Evolutionary conservation across 1,284 basidiomycete species (phyloP).

Genomic region (Puccinia horiana): DNA sequence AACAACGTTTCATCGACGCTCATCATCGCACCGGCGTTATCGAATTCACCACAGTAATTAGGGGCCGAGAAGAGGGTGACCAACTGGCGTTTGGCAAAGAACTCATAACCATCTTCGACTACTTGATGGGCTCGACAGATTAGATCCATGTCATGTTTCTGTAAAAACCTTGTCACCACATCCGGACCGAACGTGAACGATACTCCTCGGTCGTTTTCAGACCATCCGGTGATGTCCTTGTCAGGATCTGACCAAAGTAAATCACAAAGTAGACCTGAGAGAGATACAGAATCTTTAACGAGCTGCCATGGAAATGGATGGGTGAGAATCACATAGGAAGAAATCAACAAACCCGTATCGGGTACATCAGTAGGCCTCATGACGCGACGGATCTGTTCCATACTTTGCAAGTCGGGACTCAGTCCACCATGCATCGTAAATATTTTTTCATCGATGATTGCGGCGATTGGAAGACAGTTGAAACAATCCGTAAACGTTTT

Average conservation of each 20-base stretch:
- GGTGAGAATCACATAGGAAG: background rate
- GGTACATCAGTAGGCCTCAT: conserved; percentile 99
- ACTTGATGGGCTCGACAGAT: conserved; percentile 99
- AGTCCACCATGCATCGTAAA: conserved; percentile 85
- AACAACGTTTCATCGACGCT: conserved; percentile 95
- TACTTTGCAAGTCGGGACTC: conserved; percentile 94
- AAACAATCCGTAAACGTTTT: conserved; percentile 97
- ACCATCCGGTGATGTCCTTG: conserved; percentile 99
- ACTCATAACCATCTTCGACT: conserved; percentile 98
- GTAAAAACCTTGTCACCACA: conserved; percentile 94
- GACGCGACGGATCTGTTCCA: conserved; percentile 99
- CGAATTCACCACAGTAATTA: conserved; percentile 92
- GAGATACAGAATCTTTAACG: no score
- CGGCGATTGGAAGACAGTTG: conserved; percentile 91
- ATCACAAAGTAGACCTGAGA: conserved; percentile 88
- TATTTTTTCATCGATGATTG: conserved; percentile 96
- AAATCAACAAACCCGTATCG: conserved; percentile 75
- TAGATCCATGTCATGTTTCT: conserved; percentile 99
- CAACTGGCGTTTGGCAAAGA: conserved; percentile 95
- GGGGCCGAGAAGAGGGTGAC: conserved; percentile 97
- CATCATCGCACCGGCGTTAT: conserved; percentile 99
- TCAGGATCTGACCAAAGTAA: conserved; percentile 98
- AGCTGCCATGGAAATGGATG: conserved; percentile 56
- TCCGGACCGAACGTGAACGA: conserved; percentile 98
- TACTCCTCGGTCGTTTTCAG: conserved; percentile 97